A percentile compares a stretch with the other conserved stretches of the same genome.
Conservation (phyloP, 2,329 filamentous ascomycete genomes). For the Sphaerulina vaccinii region DNA sequence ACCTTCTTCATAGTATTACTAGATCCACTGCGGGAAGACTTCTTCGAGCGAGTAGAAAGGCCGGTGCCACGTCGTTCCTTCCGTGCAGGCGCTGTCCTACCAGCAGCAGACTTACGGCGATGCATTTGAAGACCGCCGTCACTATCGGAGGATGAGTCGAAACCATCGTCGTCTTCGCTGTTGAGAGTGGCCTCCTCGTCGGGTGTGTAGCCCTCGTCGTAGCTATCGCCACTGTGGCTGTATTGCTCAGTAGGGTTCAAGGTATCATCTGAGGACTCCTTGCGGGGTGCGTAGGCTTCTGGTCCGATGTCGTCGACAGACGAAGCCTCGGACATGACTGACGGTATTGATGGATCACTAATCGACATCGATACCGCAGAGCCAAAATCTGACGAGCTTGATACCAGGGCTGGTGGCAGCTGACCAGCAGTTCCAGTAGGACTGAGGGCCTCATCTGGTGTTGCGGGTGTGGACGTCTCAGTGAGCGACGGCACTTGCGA, state of each 20-base stretch:
- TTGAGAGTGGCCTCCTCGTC: conserved; percentile 40
- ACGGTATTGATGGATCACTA: conserved; percentile 53
- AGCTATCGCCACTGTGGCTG: conserved; percentile 22
- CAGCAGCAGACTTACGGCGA: conserved; percentile 32
- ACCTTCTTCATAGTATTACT: conserved; percentile 53
- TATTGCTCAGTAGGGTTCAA: conserved; percentile 32
- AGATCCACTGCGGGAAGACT: conserved; percentile 48
- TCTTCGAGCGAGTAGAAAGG: conserved; percentile 37
- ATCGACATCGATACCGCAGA: conserved; percentile 50
- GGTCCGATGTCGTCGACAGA: conserved; percentile 40
- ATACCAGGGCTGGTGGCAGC: conserved; percentile 36
- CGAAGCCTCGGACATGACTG: conserved; percentile 49
- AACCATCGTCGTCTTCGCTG: conserved; percentile 43
- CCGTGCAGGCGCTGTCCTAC: conserved; percentile 8
- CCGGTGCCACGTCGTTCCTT: conserved; percentile 35
- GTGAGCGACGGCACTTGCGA: conserved; percentile 27
- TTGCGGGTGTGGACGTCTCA: conserved; percentile 26
- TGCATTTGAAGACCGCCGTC: conserved; percentile 43
- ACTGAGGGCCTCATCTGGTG: conserved; percentile 41
- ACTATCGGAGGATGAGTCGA: conserved; percentile 41
- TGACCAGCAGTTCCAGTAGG: conserved; percentile 36
- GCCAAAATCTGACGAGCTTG: conserved; percentile 51
- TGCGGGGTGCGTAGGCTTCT: conserved; percentile 38
- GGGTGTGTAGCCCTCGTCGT: conserved; percentile 35
- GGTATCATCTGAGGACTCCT: conserved; percentile 39